Evolutionary conservation across 2,329 filamentous ascomycete genomes (phyloP).

Genomic region (Ophiostoma sp.): DNA sequence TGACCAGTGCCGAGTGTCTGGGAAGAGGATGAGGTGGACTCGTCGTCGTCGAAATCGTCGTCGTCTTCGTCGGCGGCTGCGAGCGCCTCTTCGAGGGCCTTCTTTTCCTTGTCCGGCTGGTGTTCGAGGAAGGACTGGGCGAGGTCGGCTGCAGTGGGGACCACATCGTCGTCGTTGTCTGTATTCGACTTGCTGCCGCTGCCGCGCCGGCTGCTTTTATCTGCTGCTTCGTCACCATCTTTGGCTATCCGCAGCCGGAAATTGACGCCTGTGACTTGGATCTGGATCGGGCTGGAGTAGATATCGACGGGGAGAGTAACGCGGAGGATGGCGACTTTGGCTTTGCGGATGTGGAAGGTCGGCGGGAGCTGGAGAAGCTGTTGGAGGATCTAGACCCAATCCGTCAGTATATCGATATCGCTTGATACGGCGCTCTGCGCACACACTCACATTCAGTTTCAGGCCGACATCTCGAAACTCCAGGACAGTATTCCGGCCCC

Average conservation of each 20-base stretch:
- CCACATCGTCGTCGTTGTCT: constrained; percentile 38
- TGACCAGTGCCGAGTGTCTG: constrained; percentile 65
- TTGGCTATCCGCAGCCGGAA: constrained; percentile 59
- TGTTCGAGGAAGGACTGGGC: constrained; percentile 77
- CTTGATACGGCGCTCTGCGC: background rate
- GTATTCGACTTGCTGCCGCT: constrained; percentile 33
- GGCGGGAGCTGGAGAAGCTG: constrained; percentile 72
- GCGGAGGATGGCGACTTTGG: constrained; percentile 72
- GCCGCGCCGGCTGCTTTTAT: background rate
- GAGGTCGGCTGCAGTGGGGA: constrained; percentile 71
- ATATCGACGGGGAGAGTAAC: constrained; percentile 86
- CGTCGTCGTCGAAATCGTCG: constrained; percentile 50
- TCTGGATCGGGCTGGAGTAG: constrained; percentile 76
- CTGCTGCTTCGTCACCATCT: background rate
- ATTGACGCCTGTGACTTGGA: constrained; percentile 80
- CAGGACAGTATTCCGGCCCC: constrained; percentile 78
- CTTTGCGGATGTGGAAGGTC: constrained; percentile 68
- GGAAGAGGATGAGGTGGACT: constrained; percentile 40
- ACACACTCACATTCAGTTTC: constrained; percentile 64
- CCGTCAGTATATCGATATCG: background rate
- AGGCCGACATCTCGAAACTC: constrained; percentile 86
- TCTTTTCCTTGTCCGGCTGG: constrained; percentile 65
- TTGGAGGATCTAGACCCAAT: constrained; percentile 68
- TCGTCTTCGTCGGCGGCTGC: constrained; percentile 48
- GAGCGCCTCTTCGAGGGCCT: constrained; percentile 68